Evolutionary conservation across 2,329 filamentous ascomycete species (phyloP).

Genomic region (Lachnellula suecica): DNA sequence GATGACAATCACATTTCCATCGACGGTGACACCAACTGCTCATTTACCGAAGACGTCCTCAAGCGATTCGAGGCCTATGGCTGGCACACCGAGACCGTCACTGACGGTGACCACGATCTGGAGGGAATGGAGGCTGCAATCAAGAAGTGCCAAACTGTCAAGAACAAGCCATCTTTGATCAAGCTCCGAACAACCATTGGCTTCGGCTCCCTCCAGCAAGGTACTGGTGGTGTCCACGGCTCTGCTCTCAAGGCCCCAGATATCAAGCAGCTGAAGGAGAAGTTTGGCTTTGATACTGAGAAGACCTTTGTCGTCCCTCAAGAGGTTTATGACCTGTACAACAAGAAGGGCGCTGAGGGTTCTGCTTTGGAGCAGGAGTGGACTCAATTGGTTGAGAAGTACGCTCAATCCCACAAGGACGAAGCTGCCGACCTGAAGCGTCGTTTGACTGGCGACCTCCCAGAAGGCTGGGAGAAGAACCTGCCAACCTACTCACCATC

Average conservation of each 20-base stretch:
- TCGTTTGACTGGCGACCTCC: conserved; percentile 78
- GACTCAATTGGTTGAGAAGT: conserved; percentile 91
- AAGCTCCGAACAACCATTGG: conserved; percentile 97
- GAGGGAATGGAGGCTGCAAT: conserved; percentile 86
- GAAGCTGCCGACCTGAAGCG: conserved; percentile 81
- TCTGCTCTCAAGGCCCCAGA: conserved; percentile 94
- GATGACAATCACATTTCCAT: conserved; percentile 98
- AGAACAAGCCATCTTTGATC: conserved; percentile 95
- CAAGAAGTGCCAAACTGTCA: conserved; percentile 80
- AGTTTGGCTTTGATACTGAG: conserved; percentile 94
- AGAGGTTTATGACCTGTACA: conserved; percentile 88
- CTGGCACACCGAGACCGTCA: conserved; percentile 86
- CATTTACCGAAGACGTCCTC: conserved; percentile 94
- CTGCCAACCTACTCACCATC: conserved; percentile 87
- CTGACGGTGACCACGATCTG: conserved; percentile 86
- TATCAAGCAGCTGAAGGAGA: conserved; percentile 87
- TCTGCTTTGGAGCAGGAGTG: conserved; percentile 91
- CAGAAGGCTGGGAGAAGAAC: conserved; percentile 93
- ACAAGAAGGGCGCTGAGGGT: conserved; percentile 81
- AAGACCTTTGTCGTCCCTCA: conserved; percentile 92
- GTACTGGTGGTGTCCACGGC: conserved; percentile 94
- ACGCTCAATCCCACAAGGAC: conserved; percentile 72
- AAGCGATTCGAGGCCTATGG: conserved; percentile 97
- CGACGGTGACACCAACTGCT: conserved; percentile 92
- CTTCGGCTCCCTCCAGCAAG: conserved; percentile 89